Evolutionary conservation across 257 asterid species (phyloP).

Genomic region (Schizonepeta tenuifolia): DNA sequence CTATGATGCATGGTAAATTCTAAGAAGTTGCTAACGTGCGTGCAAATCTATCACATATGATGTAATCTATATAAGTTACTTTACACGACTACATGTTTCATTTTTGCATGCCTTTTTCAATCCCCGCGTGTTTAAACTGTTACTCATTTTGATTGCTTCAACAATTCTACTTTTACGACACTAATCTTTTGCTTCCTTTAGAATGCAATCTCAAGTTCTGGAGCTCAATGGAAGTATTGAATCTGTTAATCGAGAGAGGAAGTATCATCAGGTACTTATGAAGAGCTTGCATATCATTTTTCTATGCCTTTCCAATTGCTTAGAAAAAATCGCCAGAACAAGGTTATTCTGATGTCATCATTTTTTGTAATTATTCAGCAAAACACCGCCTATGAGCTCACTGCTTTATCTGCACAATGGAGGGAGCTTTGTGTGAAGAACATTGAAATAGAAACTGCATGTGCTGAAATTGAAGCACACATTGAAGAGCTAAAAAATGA

Average conservation of each 20-base stretch:
- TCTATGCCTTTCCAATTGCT: not conserved
- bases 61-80: not conserved
- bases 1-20: not conserved
- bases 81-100: constrained; percentile 9
- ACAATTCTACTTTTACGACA: constrained; percentile 8
- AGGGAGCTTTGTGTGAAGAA: constrained; percentile 89
- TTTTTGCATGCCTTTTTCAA: not conserved
- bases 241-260: constrained; percentile 93
- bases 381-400: constrained; percentile 93
- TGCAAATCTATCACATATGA: not conserved
- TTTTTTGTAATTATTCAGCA: constrained; percentile 59
- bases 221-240: constrained; percentile 76
- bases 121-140: constrained; percentile 5
- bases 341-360: constrained; percentile 1
- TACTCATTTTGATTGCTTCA: constrained; percentile 10
- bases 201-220: constrained; percentile 77
- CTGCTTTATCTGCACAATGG: constrained; percentile 88
- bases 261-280: constrained; percentile 85
- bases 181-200: constrained; percentile 36
- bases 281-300: constrained; percentile 3
- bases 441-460: constrained; percentile 86
- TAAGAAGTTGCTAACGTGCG: constrained; percentile 1
- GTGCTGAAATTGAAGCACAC: constrained; percentile 62
- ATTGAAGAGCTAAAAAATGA: constrained; percentile 65
- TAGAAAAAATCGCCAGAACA: constrained; percentile 9